Percentiles rank a stretch among this genome's conserved stretches.
These are phyloP conservation scores for Neurospora sp. DNA, from an alignment of 495 filamentous ascomycete genomes.

Conservation along the genomic window DNA sequence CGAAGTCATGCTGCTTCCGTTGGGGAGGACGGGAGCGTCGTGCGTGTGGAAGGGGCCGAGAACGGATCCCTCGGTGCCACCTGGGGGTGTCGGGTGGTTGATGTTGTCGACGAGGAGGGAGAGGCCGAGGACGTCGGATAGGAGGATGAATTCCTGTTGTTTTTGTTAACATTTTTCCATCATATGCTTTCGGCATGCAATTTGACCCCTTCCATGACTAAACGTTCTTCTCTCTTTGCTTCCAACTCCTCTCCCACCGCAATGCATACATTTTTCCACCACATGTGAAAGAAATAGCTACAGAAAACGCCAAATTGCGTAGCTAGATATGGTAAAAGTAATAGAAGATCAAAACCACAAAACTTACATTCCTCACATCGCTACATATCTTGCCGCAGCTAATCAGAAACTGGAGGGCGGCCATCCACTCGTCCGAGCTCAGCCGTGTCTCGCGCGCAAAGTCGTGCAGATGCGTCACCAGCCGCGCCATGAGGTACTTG, in stretches of 20 bases:
- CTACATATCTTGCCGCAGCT: constrained; percentile 63
- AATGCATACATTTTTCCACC: neutral
- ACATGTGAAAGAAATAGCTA: neutral
- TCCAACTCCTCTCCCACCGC: neutral
- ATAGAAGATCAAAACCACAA: neutral
- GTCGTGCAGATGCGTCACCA: constrained; percentile 74
- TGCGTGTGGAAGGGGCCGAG: constrained; percentile 92
- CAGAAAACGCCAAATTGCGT: neutral
- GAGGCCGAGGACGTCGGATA: constrained; percentile 83
- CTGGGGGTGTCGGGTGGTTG: constrained; percentile 76
- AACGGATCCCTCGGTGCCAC: constrained; percentile 76
- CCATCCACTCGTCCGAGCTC: constrained; percentile 73
- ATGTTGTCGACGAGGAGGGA: constrained; percentile 84
- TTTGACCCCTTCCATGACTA: neutral
- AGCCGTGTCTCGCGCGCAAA: constrained; percentile 74
- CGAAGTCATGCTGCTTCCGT: constrained; percentile 61
- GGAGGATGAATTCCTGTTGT: constrained; percentile 79
- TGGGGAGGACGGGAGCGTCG: constrained; percentile 56
- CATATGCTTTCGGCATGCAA: neutral
- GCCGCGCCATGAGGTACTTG: constrained; percentile 60
- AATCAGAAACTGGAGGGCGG: constrained; percentile 58
- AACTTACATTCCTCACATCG: constrained; percentile 45
- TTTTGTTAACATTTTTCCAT: neutral
- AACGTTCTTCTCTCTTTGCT: neutral
- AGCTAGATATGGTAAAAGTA: neutral